These are phyloP conservation scores for Fusarium sp. DNA, from an alignment of 2,329 filamentous ascomycete species.

Conservation along the genomic window DNA sequence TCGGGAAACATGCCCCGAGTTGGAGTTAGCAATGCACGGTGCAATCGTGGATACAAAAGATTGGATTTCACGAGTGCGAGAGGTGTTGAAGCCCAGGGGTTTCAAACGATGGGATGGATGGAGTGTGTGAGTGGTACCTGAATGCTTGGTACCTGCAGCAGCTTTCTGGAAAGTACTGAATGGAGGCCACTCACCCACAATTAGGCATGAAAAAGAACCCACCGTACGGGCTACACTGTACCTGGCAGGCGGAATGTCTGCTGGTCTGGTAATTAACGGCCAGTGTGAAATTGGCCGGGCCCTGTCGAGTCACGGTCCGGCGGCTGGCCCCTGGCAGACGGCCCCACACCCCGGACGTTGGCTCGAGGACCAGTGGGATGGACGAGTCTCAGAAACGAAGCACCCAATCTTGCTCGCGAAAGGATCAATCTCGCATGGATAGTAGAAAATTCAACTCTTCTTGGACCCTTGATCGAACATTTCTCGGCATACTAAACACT, in stretches of 20 bases:
- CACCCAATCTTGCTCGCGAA: constrained; percentile 22
- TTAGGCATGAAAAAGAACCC: constrained; percentile 33
- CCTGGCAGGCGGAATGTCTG: constrained; percentile 7
- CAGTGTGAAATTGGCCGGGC: constrained; percentile 29
- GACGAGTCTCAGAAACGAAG: constrained; percentile 26
- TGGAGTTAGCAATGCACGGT: constrained; percentile 8
- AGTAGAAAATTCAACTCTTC: constrained; percentile 19
- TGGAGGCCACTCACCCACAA: constrained; percentile 34
- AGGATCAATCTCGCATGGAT: constrained; percentile 25
- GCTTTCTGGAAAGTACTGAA: constrained; percentile 38
- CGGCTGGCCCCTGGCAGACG: constrained; percentile 39
- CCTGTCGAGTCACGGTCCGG: constrained; percentile 28
- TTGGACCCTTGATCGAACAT: constrained; percentile 19
- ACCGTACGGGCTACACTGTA: not conserved
- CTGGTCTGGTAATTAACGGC: constrained; percentile 25
- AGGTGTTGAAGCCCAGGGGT: constrained; percentile 30
- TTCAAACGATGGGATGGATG: constrained; percentile 24
- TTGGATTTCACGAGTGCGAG: constrained; percentile 20
- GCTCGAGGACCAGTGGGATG: constrained; percentile 33
- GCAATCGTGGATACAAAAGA: constrained; percentile 8
- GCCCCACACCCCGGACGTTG: constrained; percentile 47
- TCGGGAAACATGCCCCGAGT: constrained; percentile 30
- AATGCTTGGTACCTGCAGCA: constrained; percentile 41
- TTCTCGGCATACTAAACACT: not conserved
- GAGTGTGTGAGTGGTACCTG: constrained; percentile 7